phyloP scores from a whole-genome alignment of 768 basidiomycete species.

The Lentinula detonsa region DNA sequence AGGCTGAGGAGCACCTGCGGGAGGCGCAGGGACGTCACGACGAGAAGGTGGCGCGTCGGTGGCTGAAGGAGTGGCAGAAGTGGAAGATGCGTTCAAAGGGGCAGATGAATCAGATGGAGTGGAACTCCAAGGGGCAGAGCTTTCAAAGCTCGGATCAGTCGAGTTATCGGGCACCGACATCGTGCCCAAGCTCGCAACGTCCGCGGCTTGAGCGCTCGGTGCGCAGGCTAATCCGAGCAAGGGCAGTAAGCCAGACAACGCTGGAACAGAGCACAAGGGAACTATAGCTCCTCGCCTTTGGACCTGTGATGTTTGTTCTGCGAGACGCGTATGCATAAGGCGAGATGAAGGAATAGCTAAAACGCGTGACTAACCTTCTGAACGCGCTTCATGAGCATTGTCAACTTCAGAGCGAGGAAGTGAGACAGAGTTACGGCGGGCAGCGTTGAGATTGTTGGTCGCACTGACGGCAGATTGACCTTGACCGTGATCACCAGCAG shows the following conservation, averaged over 20 bases:
- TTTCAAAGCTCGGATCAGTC: not conserved
- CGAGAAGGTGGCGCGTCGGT: not conserved
- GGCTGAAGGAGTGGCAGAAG: not conserved
- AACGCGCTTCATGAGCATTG: not conserved
- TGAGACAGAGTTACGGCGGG: constrained; percentile 5
- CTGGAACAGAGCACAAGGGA: not conserved
- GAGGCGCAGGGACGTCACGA: not conserved
- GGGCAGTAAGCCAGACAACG: not conserved
- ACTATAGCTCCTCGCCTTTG: not conserved
- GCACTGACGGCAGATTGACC: constrained; percentile 10
- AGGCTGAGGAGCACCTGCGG: not conserved
- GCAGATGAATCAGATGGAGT: not conserved
- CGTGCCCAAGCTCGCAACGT: not conserved
- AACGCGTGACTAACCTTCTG: not conserved
- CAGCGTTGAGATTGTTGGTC: constrained; percentile 5
- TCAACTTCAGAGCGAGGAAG: not conserved
- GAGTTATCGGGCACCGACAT: not conserved
- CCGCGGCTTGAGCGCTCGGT: not conserved
- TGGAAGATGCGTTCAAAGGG: not conserved
- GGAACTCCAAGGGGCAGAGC: not conserved
- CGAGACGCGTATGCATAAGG: not conserved
- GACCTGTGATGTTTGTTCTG: not conserved
- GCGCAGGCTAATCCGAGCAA: not conserved
- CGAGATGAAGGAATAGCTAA: not conserved
- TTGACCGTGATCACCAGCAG: constrained; percentile 24